phyloP scores from a whole-genome alignment of 208 protist genomes.

The Crithidia acanthocephali region DNA sequence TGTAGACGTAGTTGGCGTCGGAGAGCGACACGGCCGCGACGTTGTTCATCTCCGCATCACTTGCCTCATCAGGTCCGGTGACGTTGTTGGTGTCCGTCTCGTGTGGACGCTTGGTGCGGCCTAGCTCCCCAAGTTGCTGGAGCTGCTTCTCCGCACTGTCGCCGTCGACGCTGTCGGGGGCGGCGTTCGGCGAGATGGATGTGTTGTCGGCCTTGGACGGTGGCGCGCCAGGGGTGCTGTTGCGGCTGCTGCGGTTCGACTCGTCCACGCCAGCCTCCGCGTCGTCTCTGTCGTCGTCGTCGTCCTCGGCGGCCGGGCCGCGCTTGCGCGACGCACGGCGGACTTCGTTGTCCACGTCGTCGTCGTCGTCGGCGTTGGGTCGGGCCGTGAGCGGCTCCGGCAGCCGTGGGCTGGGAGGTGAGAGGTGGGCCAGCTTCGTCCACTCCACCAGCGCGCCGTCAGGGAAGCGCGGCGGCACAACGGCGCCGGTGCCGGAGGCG shows the following conservation, averaged over 20 bases:
- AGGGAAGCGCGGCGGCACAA: conserved; percentile 2
- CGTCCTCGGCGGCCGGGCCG: background rate
- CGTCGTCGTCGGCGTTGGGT: background rate
- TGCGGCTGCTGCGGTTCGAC: conserved; percentile 13
- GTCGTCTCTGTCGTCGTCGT: background rate
- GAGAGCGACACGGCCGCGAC: conserved; percentile 1
- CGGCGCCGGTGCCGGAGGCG: conserved; percentile 3
- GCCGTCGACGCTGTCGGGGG: background rate
- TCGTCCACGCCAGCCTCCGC: background rate
- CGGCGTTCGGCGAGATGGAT: background rate
- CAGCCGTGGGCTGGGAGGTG: conserved; percentile 7
- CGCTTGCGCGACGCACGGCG: background rate
- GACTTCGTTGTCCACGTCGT: background rate
- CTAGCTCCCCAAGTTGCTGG: background rate
- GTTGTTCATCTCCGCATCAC: conserved; percentile 1
- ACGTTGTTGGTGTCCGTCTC: background rate
- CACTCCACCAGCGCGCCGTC: conserved; percentile 20
- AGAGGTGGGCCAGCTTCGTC: conserved; percentile 11
- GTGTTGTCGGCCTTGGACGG: background rate
- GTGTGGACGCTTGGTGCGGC: conserved; percentile 16
- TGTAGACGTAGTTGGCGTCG: conserved; percentile 4
- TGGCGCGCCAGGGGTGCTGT: conserved; percentile 4
- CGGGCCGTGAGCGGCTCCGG: conserved; percentile 15
- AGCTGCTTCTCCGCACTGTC: background rate
- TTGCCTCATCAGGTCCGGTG: background rate